phyloP scores from a whole-genome alignment of 495 filamentous ascomycete genomes.

The Apiosordaria backusii region DNA sequence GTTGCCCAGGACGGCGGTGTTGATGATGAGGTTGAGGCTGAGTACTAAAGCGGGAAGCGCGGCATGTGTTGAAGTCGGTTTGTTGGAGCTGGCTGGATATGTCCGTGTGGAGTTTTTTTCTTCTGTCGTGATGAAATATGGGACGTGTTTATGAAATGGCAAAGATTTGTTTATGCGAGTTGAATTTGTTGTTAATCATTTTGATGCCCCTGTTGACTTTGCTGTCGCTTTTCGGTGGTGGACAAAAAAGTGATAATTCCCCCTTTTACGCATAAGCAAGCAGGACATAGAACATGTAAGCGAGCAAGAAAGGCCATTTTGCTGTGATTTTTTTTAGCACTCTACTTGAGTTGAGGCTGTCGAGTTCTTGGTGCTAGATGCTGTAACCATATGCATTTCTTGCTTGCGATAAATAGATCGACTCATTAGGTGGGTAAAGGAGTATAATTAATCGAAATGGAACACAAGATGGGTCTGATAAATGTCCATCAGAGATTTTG shows the following conservation, averaged over 20 bases:
- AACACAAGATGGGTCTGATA: too few species aligned
- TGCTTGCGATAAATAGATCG: too few species aligned
- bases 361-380: too few species aligned
- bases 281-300: not conserved
- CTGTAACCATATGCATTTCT: too few species aligned
- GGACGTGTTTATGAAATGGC: constrained; percentile 9
- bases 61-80: not conserved
- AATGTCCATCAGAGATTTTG: too few species aligned
- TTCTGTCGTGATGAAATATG: constrained; percentile 1
- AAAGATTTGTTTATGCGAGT: constrained; percentile 7
- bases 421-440: too few species aligned
- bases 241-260: not conserved
- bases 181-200: not conserved
- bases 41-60: constrained; percentile 57
- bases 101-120: not conserved
- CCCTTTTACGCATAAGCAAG: not conserved
- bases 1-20: constrained; percentile 72
- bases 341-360: too few species aligned
- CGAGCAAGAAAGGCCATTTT: too few species aligned
- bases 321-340: too few species aligned
- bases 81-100: constrained; percentile 8
- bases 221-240: too few species aligned
- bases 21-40: constrained; percentile 59
- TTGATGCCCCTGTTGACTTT: too few species aligned
- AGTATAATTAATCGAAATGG: too few species aligned